phyloP scores from a whole-genome alignment of 164 flowering plant genomes.

The Magnolia sinica region DNA sequence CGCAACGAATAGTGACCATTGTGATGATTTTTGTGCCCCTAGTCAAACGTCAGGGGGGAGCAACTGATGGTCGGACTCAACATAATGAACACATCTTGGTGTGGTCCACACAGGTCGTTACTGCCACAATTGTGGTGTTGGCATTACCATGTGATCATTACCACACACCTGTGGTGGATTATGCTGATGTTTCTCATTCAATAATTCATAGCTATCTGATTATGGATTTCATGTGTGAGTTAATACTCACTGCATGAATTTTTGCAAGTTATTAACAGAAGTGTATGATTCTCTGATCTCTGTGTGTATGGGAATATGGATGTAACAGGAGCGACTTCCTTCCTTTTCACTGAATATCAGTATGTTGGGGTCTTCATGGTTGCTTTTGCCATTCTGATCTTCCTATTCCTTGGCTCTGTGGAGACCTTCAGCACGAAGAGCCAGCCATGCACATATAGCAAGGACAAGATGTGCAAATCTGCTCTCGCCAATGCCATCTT shows the following conservation, averaged over 20 bases:
- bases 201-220: background rate
- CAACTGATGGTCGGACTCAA: background rate
- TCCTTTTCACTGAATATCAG: constrained; percentile 44
- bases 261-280: background rate
- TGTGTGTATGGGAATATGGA: background rate
- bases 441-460: constrained; percentile 56
- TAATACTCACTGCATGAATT: background rate
- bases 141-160: background rate
- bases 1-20: too few species aligned
- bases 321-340: constrained; percentile 18
- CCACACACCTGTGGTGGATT: too few species aligned
- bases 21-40: too few species aligned
- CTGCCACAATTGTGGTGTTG: background rate
- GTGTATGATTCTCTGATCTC: background rate
- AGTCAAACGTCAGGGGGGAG: too few species aligned
- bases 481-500: constrained; percentile 76
- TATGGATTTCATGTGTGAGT: background rate
- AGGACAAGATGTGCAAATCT: constrained; percentile 57
- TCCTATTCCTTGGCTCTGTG: constrained; percentile 81
- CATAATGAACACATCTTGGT: background rate
- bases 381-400: constrained; percentile 67
- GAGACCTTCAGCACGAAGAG: constrained; percentile 72
- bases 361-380: constrained; percentile 82
- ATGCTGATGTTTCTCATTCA: background rate
- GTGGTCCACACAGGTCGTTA: background rate